These are phyloP conservation scores for Pelagomonas calceolata DNA, from an alignment of 108 stramenopile species.

Conservation along the genomic window DNA sequence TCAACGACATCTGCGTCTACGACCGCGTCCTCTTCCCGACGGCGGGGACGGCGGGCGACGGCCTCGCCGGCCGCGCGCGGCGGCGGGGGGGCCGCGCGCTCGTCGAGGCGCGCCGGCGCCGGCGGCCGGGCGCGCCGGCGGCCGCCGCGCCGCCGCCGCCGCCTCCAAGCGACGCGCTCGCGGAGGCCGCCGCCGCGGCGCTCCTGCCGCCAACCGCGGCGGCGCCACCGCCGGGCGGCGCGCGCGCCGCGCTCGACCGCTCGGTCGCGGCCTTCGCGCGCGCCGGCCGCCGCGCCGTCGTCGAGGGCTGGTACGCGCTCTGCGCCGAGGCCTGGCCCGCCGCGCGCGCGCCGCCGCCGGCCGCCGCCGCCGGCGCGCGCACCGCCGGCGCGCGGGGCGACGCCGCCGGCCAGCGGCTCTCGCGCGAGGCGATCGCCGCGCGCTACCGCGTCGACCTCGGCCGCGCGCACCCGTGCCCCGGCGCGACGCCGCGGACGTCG, in stretches of 20 bases:
- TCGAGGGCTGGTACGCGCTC: neutral
- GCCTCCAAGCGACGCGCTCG: neutral
- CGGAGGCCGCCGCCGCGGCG: neutral
- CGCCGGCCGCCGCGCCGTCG: no score
- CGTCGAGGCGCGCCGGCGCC: no score
- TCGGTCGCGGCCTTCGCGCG: neutral
- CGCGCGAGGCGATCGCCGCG: neutral
- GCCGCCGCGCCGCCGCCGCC: neutral
- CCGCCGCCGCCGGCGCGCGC: no score
- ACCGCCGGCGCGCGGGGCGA: no score
- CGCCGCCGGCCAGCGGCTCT: no score
- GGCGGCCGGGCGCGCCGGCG: neutral
- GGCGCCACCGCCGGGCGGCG: neutral
- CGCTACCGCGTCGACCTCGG: neutral
- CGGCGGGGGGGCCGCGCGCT: no score
- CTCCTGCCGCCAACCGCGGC: neutral
- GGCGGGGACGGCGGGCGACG: neutral
- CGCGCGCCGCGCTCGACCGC: neutral
- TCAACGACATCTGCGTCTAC: conserved; percentile 1
- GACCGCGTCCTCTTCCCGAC: neutral
- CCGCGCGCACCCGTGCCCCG: neutral
- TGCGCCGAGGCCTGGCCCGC: neutral
- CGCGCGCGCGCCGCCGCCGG: neutral
- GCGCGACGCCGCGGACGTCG: neutral
- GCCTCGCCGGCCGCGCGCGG: no score